Evolutionary conservation across 352 stramenopile genomes (phyloP).

Genomic region (Peronospora belbahrii): DNA sequence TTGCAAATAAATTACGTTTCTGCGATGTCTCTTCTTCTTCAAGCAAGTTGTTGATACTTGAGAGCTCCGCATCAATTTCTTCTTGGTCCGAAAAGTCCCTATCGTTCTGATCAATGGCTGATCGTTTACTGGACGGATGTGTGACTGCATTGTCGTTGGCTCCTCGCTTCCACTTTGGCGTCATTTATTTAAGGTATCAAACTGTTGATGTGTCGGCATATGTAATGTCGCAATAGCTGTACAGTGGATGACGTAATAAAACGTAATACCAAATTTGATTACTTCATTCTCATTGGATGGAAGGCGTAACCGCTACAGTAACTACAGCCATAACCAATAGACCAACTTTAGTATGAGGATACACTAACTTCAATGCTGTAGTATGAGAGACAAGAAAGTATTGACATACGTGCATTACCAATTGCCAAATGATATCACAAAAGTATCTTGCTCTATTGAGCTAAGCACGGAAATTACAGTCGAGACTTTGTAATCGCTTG

Average conservation of each 20-base stretch:
- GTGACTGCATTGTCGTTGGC: neutral
- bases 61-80: slow-evolving; percentile 28
- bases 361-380: too few relatives aligned
- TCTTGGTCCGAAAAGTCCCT: neutral
- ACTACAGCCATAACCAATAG: too few relatives aligned
- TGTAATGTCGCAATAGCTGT: neutral
- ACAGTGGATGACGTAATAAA: neutral
- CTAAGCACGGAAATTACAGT: slow-evolving; percentile 25
- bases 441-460: too few relatives aligned
- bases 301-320: too few relatives aligned
- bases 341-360: too few relatives aligned
- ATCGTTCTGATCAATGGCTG: neutral
- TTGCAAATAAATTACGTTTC: slow-evolving; percentile 43
- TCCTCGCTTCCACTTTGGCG: slow-evolving; percentile 6
- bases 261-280: too few relatives aligned
- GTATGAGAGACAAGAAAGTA: too few relatives aligned
- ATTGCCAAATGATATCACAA: neutral
- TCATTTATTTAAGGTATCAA: slow-evolving; percentile 1
- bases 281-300: too few relatives aligned
- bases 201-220: neutral
- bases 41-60: slow-evolving; percentile 47
- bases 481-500: slow-evolving; percentile 43
- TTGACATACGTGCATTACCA: too few relatives aligned
- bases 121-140: neutral
- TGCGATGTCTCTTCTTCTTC: slow-evolving; percentile 59